A percentile compares a stretch with the other conserved stretches of the same genome.
Conservation (phyloP, 176 grass and related monocot species). For the Calamus simplicifolius region DNA sequence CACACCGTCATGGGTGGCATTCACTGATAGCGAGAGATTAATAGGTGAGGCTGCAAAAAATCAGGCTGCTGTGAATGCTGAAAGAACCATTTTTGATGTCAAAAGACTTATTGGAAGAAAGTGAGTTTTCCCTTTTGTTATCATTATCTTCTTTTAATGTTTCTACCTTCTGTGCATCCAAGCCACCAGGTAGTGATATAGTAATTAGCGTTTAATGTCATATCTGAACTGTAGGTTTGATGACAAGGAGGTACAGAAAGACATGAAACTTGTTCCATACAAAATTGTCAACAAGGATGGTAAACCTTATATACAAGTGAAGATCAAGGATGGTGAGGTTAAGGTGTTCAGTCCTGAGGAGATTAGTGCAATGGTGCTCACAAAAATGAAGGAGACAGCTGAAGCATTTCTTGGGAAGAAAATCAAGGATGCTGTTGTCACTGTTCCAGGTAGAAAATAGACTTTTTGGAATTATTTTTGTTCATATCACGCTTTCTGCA, state of each 20-base stretch:
- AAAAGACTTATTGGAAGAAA: slow-evolving; percentile 55
- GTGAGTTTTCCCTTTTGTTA: slow-evolving; percentile 3
- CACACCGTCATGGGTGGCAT: slow-evolving; percentile 67
- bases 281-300: slow-evolving; percentile 50
- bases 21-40: slow-evolving; percentile 57
- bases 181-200: too few relatives aligned
- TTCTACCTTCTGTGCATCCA: too few relatives aligned
- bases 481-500: neutral
- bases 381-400: slow-evolving; percentile 62
- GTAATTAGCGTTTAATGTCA: too few relatives aligned
- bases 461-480: neutral
- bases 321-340: slow-evolving; percentile 39
- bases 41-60: slow-evolving; percentile 86
- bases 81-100: slow-evolving; percentile 53
- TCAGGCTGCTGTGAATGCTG: slow-evolving; percentile 48
- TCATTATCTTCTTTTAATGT: neutral
- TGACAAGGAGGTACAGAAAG: slow-evolving; percentile 50
- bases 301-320: slow-evolving; percentile 54
- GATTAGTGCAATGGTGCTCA: slow-evolving; percentile 66
- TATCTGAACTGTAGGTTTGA: slow-evolving; percentile 19
- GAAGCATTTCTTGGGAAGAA: slow-evolving; percentile 59
- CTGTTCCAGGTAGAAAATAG: slow-evolving; percentile 44
- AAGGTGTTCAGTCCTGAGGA: slow-evolving; percentile 63
- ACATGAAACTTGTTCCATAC: slow-evolving; percentile 67
- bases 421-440: slow-evolving; percentile 59